Evolutionary conservation across 306 rosid species (phyloP).

Genomic region (Prunus campanulata): DNA sequence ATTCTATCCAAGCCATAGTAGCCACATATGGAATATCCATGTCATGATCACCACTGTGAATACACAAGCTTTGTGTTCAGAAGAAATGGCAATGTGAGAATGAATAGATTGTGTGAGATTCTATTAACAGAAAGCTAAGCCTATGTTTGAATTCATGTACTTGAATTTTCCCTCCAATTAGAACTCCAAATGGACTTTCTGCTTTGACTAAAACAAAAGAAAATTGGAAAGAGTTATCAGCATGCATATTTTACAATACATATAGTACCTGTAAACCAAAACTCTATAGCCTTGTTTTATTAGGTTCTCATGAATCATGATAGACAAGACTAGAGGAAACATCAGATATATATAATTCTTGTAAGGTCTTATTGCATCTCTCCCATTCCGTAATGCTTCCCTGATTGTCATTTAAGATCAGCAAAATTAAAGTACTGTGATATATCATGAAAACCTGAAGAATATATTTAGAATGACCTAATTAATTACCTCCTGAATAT

Average conservation of each 20-base stretch:
- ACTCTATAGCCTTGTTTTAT: constrained; percentile 24
- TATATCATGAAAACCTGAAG: no score
- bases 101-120: neutral
- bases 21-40: constrained; percentile 24
- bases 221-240: neutral
- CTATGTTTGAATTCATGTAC: no score
- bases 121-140: no score
- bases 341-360: constrained; percentile 8
- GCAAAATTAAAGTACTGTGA: no score
- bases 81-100: neutral
- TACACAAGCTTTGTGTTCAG: neutral
- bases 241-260: no score
- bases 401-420: neutral
- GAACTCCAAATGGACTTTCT: no score
- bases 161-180: no score
- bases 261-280: constrained; percentile 28
- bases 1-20: constrained; percentile 45
- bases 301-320: constrained; percentile 25
- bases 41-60: constrained; percentile 47
- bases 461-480: neutral
- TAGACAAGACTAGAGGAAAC: constrained; percentile 16
- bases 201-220: neutral
- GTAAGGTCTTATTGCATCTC: constrained; percentile 28
- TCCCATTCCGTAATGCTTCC: constrained; percentile 23
- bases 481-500: constrained; percentile 5